phyloP scores from a whole-genome alignment of 2,329 filamentous ascomycete genomes.

The Fusarium sarcochroum region DNA sequence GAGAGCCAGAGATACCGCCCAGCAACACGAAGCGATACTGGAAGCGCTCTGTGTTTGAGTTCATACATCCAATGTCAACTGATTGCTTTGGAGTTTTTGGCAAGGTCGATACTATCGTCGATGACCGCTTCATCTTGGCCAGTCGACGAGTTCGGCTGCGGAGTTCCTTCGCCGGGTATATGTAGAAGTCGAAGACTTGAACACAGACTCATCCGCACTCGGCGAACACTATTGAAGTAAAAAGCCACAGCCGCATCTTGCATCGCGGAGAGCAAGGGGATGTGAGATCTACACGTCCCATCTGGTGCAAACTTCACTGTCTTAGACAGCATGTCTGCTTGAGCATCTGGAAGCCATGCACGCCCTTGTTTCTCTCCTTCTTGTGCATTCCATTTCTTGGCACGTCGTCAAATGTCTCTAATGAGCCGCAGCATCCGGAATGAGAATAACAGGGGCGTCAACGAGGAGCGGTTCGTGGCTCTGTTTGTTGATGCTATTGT shows the following conservation, averaged over 20 bases:
- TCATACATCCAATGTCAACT: no score
- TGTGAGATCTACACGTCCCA: neutral
- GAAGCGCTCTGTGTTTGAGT: no score
- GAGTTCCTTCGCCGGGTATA: neutral
- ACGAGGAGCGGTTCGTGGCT: neutral
- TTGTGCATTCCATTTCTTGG: constrained; percentile 12
- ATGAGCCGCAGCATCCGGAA: neutral
- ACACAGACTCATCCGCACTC: neutral
- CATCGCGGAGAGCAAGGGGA: neutral
- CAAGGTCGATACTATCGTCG: neutral
- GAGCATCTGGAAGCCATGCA: neutral
- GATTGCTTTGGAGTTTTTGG: neutral
- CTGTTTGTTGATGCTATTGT: no score
- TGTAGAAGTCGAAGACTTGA: neutral
- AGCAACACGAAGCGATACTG: neutral
- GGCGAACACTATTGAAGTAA: neutral
- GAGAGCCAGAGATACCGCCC: neutral
- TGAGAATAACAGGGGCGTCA: neutral
- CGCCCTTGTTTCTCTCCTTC: neutral
- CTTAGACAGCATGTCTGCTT: neutral
- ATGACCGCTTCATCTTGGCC: neutral
- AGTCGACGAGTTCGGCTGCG: neutral
- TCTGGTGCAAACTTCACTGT: constrained; percentile 1
- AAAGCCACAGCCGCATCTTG: constrained; percentile 3
- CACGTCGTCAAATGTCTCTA: neutral